Evolutionary conservation across 257 asterid species (phyloP), one percentile per base, ranked within the genome.

Genomic region (Vinca minor): DNA sequence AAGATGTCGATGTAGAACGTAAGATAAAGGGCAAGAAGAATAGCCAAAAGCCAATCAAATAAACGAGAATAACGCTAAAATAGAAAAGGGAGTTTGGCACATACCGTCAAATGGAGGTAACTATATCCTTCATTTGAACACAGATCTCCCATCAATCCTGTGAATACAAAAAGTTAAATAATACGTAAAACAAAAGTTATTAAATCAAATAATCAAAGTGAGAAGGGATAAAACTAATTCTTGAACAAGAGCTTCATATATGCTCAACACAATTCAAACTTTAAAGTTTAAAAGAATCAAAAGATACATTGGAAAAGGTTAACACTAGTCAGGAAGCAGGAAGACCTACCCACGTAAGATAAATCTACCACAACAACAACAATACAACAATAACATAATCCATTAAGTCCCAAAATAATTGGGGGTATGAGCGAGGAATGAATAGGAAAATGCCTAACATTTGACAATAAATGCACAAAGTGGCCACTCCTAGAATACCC

Each of bases 81-180:
- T 13, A 36, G 12, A 50, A 23, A 14, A 44, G 21, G 20, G 21
- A 13, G 5, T 48, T 23, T 3, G 15, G 38, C 62, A 69, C 64
- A 15, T 54, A 70, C 69, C 6, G 21, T 42, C 39, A 35, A 8
- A 70, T 26, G 59, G 25, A 13, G 18, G 34, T 12, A 21, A 44
- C 52, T 34, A 44, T 10, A 47, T 18, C 28, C 60, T 39, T 70
- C 49, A 14, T 8, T 45, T 23, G 58, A 7, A 21, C 10, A 20
- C 21, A 55, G 41, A 46, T 63, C 65, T 20, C 46, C 69, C 69
- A 70, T 70, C 42, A 47, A 55, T 44, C 41, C 53, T 44, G 41
- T 21, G 18, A 53, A 38, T 59, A 41, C 67, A 49, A 55, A 56
- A 15, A 55, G 25, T n/a, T n/a, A n/a, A n/a, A n/a, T n/a, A n/a